These are phyloP conservation scores for Rhododendron mucronatum DNA, from an alignment of 148 eudicot species.

Conservation along the genomic window DNA sequence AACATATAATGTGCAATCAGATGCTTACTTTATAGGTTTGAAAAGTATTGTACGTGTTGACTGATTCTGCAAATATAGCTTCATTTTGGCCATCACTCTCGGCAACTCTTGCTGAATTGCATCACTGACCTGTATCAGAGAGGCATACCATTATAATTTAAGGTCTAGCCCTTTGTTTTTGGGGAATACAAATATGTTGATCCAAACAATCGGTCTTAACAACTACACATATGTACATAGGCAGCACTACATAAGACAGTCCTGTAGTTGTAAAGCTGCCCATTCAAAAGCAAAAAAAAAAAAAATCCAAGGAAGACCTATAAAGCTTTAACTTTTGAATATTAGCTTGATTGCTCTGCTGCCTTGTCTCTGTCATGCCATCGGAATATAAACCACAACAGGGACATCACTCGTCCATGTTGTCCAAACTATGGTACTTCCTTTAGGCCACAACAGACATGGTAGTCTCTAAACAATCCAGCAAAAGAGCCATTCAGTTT, in stretches of 20 bases:
- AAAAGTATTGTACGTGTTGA: constrained; percentile 91
- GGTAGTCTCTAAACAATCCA: background rate
- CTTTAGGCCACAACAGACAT: background rate
- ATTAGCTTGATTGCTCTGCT: background rate
- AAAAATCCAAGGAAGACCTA: background rate
- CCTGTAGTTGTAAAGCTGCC: background rate
- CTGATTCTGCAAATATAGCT: constrained; percentile 87
- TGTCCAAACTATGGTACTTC: background rate
- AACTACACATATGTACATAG: background rate
- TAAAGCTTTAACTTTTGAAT: background rate
- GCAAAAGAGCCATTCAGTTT: background rate
- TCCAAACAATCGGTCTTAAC: background rate
- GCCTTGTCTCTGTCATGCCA: background rate
- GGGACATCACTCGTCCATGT: background rate
- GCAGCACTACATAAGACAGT: constrained; percentile 2
- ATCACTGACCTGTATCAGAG: constrained; percentile 53
- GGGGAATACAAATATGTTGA: background rate
- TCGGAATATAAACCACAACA: background rate
- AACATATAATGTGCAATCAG: background rate
- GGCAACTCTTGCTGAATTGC: constrained; percentile 83
- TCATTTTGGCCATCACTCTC: constrained; percentile 71
- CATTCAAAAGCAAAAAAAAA: background rate
- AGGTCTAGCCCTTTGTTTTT: background rate
- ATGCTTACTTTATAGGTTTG: constrained; percentile 88
- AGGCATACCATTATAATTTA: background rate